These are phyloP conservation scores for Fusarium globosum DNA, from an alignment of 2,329 filamentous ascomycete genomes.

Conservation along the genomic window DNA sequence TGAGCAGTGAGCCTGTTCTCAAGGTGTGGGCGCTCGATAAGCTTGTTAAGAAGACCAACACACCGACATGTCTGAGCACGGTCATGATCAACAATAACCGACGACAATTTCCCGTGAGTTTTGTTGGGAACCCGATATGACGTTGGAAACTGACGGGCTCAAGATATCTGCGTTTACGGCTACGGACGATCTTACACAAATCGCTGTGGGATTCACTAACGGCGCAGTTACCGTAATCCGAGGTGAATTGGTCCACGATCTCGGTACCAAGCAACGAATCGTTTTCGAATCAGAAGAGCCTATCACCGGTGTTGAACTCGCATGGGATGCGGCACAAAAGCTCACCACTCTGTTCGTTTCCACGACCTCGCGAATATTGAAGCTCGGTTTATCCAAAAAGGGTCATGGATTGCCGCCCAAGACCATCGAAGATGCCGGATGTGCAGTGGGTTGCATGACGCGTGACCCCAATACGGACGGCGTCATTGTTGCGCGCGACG, in stretches of 20 bases:
- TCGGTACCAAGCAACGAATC: constrained; percentile 91
- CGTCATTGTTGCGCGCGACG: constrained; percentile 90
- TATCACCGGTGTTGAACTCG: constrained; percentile 88
- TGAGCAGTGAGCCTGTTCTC: constrained; percentile 85
- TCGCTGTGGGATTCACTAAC: constrained; percentile 96
- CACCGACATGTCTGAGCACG: constrained; percentile 88
- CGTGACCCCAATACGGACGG: constrained; percentile 83
- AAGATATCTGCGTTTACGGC: constrained; percentile 89
- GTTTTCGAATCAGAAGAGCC: constrained; percentile 98
- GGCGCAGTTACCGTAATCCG: constrained; percentile 93
- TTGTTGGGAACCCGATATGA: accelerated
- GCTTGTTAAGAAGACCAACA: constrained; percentile 90
- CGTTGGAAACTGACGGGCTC: neutral
- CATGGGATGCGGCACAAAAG: constrained; percentile 60
- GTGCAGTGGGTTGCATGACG: constrained; percentile 94
- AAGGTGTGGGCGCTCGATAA: constrained; percentile 99
- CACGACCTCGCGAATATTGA: constrained; percentile 88
- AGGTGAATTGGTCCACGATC: constrained; percentile 94
- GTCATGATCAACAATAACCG: constrained; percentile 88
- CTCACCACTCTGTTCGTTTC: constrained; percentile 88
- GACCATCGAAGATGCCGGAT: constrained; percentile 89
- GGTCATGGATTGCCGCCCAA: constrained; percentile 91
- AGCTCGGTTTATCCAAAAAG: constrained; percentile 85
- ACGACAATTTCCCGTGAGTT: constrained; percentile 86
- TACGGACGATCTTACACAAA: constrained; percentile 87